phyloP scores from a whole-genome alignment of 345 rosid genomes.

The Hibiscus trionum region DNA sequence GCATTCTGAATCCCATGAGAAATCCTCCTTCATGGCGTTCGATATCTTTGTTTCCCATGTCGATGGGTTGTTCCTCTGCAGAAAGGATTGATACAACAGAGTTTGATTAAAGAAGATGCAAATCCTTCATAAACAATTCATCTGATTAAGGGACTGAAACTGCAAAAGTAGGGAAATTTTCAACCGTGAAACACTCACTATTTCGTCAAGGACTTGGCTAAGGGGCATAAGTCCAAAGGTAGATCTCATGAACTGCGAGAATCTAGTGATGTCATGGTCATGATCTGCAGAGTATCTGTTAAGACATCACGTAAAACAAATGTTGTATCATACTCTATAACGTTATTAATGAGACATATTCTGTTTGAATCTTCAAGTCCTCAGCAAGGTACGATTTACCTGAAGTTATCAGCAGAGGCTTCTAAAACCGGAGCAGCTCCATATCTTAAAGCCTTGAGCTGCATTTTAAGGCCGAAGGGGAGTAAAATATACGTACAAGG shows the following conservation, averaged over 20 bases:
- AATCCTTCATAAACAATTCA: neutral
- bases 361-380: neutral
- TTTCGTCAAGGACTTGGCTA: conserved; percentile 49
- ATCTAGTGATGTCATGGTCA: conserved; percentile 25
- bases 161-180: neutral
- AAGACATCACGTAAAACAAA: neutral
- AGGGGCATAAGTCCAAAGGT: conserved; percentile 44
- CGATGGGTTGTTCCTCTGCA: conserved; percentile 39
- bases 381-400: conserved; percentile 24
- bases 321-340: neutral
- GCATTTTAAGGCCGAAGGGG: conserved; percentile 13
- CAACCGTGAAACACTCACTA: conserved; percentile 32
- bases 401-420: conserved; percentile 23
- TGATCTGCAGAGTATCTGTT: conserved; percentile 30
- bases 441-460: conserved; percentile 69
- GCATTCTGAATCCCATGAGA: conserved; percentile 61
- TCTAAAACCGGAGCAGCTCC: conserved; percentile 55
- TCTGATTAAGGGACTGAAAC: neutral
- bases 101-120: neutral
- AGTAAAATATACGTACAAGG: neutral
- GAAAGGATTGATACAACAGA: neutral
- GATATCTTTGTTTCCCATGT: conserved; percentile 40
- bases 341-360: neutral
- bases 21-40: conserved; percentile 56
- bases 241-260: conserved; percentile 34